Conservation (phyloP, 1,139 yeast genomes). For the Scheffersomyces cryptocercus region DNA sequence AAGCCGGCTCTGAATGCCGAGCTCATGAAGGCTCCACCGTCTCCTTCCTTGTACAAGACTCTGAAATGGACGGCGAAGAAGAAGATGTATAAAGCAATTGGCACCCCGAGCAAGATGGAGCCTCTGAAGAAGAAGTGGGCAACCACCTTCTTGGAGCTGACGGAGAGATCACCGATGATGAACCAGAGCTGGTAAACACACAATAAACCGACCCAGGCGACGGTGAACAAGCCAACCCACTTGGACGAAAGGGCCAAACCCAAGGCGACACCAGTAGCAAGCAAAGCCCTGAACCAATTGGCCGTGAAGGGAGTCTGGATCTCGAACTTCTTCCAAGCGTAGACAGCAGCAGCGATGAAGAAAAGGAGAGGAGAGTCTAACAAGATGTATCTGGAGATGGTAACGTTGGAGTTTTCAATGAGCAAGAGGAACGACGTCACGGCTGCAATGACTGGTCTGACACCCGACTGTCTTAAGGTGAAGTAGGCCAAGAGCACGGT, state of each 20-base stretch:
- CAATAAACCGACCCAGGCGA: constrained; percentile 84
- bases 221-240: constrained; percentile 96
- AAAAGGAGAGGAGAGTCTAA: constrained; percentile 89
- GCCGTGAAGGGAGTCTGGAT: constrained; percentile 69
- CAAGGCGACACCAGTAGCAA: constrained; percentile 75
- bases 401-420: constrained; percentile 82
- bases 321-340: constrained; percentile 80
- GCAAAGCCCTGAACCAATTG: constrained; percentile 69
- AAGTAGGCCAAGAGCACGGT: constrained; percentile 76
- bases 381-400: constrained; percentile 87
- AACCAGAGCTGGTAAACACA: constrained; percentile 85
- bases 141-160: constrained; percentile 50
- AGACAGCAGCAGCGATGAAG: constrained; percentile 85
- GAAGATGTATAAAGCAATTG: constrained; percentile 62
- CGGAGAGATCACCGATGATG: constrained; percentile 77
- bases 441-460: constrained; percentile 73
- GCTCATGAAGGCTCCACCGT: constrained; percentile 86
- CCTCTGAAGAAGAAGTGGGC: constrained; percentile 62
- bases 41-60: constrained; percentile 71
- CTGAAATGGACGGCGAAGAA: constrained; percentile 83
- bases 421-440: constrained; percentile 67
- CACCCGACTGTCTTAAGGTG: constrained; percentile 82
- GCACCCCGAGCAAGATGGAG: constrained; percentile 64
- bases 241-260: constrained; percentile 90
- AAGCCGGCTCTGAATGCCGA: constrained; percentile 85